Evolutionary conservation across 768 basidiomycete species (phyloP).

Genomic region (Xerocomus brunneocitrinus): DNA sequence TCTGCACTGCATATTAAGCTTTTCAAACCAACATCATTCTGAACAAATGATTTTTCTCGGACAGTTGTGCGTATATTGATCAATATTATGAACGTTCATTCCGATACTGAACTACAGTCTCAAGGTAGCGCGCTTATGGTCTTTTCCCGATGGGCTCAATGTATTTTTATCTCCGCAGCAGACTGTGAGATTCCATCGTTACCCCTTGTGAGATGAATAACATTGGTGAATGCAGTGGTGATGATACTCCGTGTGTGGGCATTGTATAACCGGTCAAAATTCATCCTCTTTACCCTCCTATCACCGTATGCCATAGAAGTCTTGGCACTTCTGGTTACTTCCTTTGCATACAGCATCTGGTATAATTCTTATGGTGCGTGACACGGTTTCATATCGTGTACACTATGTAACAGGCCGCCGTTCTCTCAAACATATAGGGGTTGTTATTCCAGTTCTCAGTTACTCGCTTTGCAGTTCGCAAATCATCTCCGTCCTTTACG

Average conservation of each 20-base stretch:
- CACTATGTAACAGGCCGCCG: neutral
- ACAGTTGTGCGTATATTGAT: neutral
- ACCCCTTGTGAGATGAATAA: neutral
- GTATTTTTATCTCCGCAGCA: neutral
- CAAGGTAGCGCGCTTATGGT: neutral
- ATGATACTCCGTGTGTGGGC: constrained; percentile 1
- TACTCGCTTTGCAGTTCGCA: neutral
- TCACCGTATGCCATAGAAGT: neutral
- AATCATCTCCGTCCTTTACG: neutral
- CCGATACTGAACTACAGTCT: neutral
- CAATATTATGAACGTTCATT: neutral
- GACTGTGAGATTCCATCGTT: neutral
- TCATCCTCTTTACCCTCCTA: neutral
- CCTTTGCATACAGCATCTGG: neutral
- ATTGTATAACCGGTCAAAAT: neutral
- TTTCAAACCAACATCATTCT: neutral
- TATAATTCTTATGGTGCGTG: neutral
- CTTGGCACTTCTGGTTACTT: neutral
- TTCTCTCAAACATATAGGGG: neutral
- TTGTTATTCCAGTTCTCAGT: neutral
- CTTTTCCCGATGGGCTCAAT: neutral
- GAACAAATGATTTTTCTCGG: neutral
- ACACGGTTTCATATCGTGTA: neutral
- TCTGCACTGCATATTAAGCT: too few species aligned
- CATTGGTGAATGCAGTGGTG: neutral